Base-by-base conservation (phyloP, 768 basidiomycete genomes). In the Trametes coccinea region DNA sequence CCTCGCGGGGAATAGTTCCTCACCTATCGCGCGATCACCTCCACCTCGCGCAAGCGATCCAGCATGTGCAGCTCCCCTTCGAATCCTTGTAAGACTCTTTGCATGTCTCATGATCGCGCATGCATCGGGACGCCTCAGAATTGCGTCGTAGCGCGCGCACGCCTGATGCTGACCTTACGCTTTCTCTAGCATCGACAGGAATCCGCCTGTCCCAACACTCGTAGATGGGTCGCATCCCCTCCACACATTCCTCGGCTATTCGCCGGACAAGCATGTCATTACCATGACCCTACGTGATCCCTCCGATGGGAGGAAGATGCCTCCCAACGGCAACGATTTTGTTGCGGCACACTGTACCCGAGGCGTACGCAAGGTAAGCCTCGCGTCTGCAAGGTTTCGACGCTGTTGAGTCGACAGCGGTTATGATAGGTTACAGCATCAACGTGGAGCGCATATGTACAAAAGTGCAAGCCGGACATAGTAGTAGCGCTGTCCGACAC, bases 31-130 rank as follows among this genome's bases (percentile, higher is more conserved):
- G 83, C 46, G 90, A 91, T 67, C 83, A 89, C 58, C 72, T 80
- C 27, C 67, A 68, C 17, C 63, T 66, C 31, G 82, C 82, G 1
- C 66, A 74, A 8, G 79, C 84, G 0, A 80, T 90, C 34, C 78
- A 72, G 59, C 90, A 88, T 83, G 72, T 89, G 0, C 81, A 89
- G 61, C 75, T 92, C 0, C 85, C 91, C 0, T 93, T 92, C 68
- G 92, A 93, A 74, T 81, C 86, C 17, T 93, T 93, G 92, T 93
- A 73, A 82, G 87, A 54, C n/a, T 14, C 14, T 80, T 29, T 52
- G 30, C 22, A 22, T 22, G 22, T 22, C 53, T n/a, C 46, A 54
- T 46, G 29, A 34, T 52, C 62, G 13, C 7, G 10, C 22, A 22
- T 22, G 22, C 22, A 22, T 22, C 22, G 22, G 22, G 22, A 22